Base-by-base conservation (phyloP, 202 grass and related monocot genomes). In the Alloteropsis angusta region DNA sequence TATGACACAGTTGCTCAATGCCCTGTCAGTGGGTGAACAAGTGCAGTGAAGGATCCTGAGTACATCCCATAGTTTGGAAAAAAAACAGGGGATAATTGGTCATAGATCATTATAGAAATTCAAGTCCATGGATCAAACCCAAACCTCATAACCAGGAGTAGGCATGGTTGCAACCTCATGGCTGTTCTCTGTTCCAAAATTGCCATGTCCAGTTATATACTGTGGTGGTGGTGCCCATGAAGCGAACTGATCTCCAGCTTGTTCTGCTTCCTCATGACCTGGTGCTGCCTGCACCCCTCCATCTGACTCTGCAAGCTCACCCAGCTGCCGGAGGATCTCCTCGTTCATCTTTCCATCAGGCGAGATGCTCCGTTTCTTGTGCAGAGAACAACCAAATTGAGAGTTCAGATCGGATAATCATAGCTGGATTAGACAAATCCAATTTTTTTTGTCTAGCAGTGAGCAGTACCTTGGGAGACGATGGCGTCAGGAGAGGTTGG, bases 281-380 rank as follows among this genome's bases (percentile, higher is more conserved):
- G 72, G 46, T 39, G 39, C 21, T 78, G 64, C 17, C 58, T 79
- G 58, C 30, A 39, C 25, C 5, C 57, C 52, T 7, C 52, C 30
- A 1, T 95, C 92, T 19, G 82, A 44, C 50, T 77, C 82, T 3
- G 83, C 85, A 58, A 99, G 85, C 73, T 91, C 85, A 5, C 41
- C 60, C 47, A 99, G 85, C 84, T 99, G 96, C 10, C 50, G 47
- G 50, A 93, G 84, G 55, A 99, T 78, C 79, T 98, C 96, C 26
- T 90, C 81, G 39, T 76, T 90, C 18, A 76, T 50, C 64, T 75
- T 89, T 28, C 60, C 86, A 32, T 87, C 84, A 3, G 72, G n/a
- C 21, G 88, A 87, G 62, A 68, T 79, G 52, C 79, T 84, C n/a
- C 80, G 81, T 18, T 85, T 72, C 88, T 98, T 81, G 30, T 72